Evolutionary conservation across 345 rosid species (phyloP).

Genomic region (Bruguiera gymnorhiza): DNA sequence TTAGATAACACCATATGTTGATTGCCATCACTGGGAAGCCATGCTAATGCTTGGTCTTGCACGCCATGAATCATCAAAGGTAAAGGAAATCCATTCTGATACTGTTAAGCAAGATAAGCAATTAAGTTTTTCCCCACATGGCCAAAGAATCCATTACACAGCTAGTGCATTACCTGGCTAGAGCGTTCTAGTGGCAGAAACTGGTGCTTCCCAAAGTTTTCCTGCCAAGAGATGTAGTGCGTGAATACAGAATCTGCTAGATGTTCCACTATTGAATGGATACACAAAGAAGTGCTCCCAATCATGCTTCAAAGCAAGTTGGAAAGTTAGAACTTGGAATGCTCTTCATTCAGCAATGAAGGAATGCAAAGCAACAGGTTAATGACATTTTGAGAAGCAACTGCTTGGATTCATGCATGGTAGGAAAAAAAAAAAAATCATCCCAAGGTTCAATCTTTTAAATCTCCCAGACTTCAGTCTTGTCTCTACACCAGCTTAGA

Average conservation of each 20-base stretch:
- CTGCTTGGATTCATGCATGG: background rate
- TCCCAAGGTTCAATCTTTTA: background rate
- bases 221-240: conserved; percentile 41
- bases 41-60: conserved; percentile 60
- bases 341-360: background rate
- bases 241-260: background rate
- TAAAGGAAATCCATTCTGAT: conserved; percentile 52
- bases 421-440: background rate
- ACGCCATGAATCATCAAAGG: conserved; percentile 54
- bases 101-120: conserved; percentile 36
- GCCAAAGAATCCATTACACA: conserved; percentile 10
- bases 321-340: background rate
- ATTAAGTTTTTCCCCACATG: conserved; percentile 6
- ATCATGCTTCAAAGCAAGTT: background rate
- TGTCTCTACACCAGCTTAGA: background rate
- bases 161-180: conserved; percentile 44
- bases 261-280: background rate
- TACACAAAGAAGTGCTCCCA: background rate
- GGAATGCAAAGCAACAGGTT: background rate
- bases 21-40: conserved; percentile 66
- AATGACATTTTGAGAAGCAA: too few relatives aligned
- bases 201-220: conserved; percentile 43
- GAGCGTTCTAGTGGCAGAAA: conserved; percentile 51
- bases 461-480: background rate
- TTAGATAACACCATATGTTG: conserved; percentile 52